These are phyloP conservation scores for Phytophthora multivora DNA, from an alignment of 352 stramenopile species.

Conservation along the genomic window DNA sequence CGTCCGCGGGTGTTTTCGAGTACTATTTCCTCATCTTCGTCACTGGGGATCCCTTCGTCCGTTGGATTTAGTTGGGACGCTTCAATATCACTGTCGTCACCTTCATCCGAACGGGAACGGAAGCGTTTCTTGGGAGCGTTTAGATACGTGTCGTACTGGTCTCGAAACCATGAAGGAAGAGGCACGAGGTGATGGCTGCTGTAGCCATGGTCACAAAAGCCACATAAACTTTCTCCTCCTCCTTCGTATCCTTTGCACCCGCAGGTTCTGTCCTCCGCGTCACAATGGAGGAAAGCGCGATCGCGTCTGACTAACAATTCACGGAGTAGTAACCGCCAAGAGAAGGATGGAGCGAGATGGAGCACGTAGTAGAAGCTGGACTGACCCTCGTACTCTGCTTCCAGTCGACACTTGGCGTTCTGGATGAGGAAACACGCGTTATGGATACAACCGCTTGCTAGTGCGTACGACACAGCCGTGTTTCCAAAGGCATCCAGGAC, in stretches of 20 bases:
- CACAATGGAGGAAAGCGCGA: slow-evolving; percentile 60
- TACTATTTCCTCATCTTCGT: slow-evolving; percentile 35
- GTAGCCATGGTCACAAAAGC: slow-evolving; percentile 53
- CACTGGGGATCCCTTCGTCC: neutral
- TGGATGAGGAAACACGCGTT: slow-evolving; percentile 51
- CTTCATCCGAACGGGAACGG: slow-evolving; percentile 7
- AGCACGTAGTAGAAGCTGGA: slow-evolving; percentile 63
- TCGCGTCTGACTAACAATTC: slow-evolving; percentile 30
- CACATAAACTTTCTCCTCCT: slow-evolving; percentile 26
- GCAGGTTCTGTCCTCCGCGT: slow-evolving; percentile 34
- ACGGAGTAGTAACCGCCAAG: slow-evolving; percentile 45
- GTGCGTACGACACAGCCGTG: slow-evolving; percentile 52
- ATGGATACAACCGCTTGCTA: slow-evolving; percentile 35
- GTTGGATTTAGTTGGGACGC: slow-evolving; percentile 3
- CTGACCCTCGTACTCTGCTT: slow-evolving; percentile 73
- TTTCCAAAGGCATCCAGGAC: slow-evolving; percentile 57
- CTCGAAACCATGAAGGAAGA: slow-evolving; percentile 68
- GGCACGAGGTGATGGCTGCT: slow-evolving; percentile 41
- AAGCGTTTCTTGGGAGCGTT: slow-evolving; percentile 2
- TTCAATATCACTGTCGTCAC: slow-evolving; percentile 24
- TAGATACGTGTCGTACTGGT: slow-evolving; percentile 73
- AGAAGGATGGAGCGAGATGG: slow-evolving; percentile 58
- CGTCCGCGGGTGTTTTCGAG: slow-evolving; percentile 34
- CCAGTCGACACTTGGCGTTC: slow-evolving; percentile 29
- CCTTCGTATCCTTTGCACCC: slow-evolving; percentile 71